Evolutionary conservation across 2,329 filamentous ascomycete genomes (phyloP).

Genomic region (Dactylellina sp.): DNA sequence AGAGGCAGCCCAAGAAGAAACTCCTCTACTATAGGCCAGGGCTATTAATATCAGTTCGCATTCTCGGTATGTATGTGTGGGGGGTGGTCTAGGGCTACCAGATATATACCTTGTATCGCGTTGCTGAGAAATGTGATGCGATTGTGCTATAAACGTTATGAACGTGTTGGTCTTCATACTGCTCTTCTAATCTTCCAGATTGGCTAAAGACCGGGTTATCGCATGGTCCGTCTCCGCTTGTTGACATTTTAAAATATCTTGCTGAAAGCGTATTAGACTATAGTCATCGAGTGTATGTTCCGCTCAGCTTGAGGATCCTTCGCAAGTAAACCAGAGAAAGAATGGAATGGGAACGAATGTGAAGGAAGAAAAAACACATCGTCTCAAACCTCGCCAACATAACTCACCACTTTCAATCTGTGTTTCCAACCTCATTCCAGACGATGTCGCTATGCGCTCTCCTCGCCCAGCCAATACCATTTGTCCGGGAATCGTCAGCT

Average conservation of each 20-base stretch:
- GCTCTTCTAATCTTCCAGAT: conserved; percentile 61
- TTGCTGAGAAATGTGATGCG: conserved; percentile 84
- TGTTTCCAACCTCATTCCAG: not conserved
- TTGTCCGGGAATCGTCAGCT: conserved; percentile 45
- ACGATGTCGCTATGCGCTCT: conserved; percentile 42
- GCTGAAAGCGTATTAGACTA: no score
- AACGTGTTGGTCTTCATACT: conserved; percentile 87
- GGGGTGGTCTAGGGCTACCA: no score
- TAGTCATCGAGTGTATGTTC: no score
- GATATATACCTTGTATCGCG: conserved; percentile 73
- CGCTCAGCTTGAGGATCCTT: no score
- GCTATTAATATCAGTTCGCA: conserved; percentile 68
- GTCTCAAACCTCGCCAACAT: not conserved
- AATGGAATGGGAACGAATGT: no score
- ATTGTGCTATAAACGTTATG: conserved; percentile 92
- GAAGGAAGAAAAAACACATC: not conserved
- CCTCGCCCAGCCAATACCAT: conserved; percentile 50
- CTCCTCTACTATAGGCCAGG: conserved; percentile 88
- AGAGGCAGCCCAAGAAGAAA: conserved; percentile 76
- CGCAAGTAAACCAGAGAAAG: no score
- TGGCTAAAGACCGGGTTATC: conserved; percentile 31
- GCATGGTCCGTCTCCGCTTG: not conserved
- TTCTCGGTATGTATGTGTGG: no score
- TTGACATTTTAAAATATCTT: not conserved
- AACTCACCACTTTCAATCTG: not conserved